Evolutionary conservation across 495 filamentous ascomycete genomes (phyloP).

Genomic region (Pseudomonodictys pantanalensis): DNA sequence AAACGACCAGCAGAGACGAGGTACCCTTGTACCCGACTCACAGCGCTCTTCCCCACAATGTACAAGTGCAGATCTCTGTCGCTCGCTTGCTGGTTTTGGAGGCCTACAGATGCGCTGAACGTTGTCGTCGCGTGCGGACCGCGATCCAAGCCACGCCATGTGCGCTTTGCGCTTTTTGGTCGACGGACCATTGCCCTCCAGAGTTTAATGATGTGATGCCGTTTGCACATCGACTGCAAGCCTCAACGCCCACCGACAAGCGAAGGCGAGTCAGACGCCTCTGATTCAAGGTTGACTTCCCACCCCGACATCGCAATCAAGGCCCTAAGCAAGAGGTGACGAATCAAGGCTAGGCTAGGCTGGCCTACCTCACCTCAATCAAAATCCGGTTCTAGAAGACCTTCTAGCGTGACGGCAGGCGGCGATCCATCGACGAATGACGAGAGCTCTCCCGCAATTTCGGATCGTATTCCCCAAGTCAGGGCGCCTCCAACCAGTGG

Average conservation of each 20-base stretch:
- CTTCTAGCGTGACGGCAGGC: conserved; percentile 18
- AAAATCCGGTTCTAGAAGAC: conserved; percentile 28
- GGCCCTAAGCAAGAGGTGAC: background rate
- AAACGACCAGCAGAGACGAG: conserved; percentile 4
- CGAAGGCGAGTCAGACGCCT: conserved; percentile 1
- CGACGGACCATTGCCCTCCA: conserved; percentile 19
- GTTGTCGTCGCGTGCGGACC: conserved; percentile 23
- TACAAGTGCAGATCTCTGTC: conserved; percentile 26
- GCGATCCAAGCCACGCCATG: conserved; percentile 15
- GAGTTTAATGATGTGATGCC: background rate
- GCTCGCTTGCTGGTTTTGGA: conserved; percentile 20
- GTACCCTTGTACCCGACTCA: conserved; percentile 24
- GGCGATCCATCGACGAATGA: conserved; percentile 3
- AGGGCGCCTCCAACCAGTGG: background rate
- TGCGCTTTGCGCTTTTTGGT: conserved; percentile 9
- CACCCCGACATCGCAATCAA: background rate
- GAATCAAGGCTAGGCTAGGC: background rate
- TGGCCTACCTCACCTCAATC: conserved; percentile 7
- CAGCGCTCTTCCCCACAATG: conserved; percentile 26
- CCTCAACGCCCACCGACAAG: conserved; percentile 17
- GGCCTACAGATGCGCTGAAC: conserved; percentile 13
- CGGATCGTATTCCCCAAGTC: conserved; percentile 8
- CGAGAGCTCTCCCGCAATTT: background rate
- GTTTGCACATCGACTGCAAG: conserved; percentile 20
- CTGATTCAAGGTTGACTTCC: background rate